Evolutionary conservation across 768 basidiomycete genomes (phyloP).

Genomic region (Leccinum variicolor): DNA sequence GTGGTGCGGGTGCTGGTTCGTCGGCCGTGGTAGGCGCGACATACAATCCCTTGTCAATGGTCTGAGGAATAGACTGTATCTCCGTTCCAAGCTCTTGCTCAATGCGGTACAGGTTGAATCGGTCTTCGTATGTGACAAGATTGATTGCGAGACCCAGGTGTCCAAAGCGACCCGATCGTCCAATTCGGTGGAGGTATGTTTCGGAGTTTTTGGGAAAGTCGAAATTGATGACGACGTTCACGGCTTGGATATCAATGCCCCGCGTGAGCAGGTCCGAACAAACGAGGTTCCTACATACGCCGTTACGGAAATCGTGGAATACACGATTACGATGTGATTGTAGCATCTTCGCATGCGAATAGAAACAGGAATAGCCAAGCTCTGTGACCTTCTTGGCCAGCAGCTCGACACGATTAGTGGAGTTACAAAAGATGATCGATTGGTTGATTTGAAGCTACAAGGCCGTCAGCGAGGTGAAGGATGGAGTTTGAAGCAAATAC

Average conservation of each 20-base stretch:
- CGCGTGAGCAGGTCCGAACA: conserved; percentile 97
- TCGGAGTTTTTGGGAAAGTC: conserved; percentile 99
- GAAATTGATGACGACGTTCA: conserved; percentile 99
- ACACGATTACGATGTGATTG: conserved; percentile 98
- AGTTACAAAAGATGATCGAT: conserved; percentile 99
- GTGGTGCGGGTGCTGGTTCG: conserved; percentile 46
- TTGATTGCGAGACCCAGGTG: conserved; percentile 97
- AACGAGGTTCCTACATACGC: conserved; percentile 97
- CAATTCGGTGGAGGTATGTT: conserved; percentile 97
- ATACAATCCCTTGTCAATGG: conserved; percentile 88
- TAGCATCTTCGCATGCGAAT: conserved; percentile 99
- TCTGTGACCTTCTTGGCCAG: conserved; percentile 99
- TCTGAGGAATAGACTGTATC: conserved; percentile 91
- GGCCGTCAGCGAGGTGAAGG: conserved; percentile 2
- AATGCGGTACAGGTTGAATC: conserved; percentile 96
- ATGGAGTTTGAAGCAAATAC: background rate
- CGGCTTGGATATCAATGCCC: conserved; percentile 99
- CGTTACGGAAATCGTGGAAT: conserved; percentile 99
- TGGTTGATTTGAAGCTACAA: conserved; percentile 98
- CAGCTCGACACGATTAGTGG: conserved; percentile 98
- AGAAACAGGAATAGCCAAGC: conserved; percentile 99
- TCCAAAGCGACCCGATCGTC: conserved; percentile 95
- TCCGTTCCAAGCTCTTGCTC: conserved; percentile 99
- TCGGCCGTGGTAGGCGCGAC: conserved; percentile 68
- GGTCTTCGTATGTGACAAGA: conserved; percentile 95